A percentile compares a stretch with the other conserved stretches of the same genome.
phyloP scores from a whole-genome alignment of 257 asterid genomes.

The Eucommia ulmoides region DNA sequence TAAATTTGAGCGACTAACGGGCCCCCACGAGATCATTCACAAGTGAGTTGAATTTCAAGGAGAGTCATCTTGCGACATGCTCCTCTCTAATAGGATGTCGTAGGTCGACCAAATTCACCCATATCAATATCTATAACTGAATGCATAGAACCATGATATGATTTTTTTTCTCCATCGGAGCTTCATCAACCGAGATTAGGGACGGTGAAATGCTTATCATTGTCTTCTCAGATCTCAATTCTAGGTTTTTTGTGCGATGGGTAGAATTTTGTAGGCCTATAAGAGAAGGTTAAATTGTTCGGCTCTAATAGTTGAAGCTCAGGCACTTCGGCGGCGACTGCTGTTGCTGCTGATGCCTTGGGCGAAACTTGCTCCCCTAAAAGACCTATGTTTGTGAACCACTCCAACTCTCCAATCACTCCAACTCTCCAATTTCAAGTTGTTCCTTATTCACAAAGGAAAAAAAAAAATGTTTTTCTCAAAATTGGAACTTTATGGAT shows the following conservation, averaged over 20 bases:
- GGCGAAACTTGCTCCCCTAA: constrained; percentile 40
- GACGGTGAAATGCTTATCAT: constrained; percentile 65
- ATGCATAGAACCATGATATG: background rate
- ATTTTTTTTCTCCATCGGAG: background rate
- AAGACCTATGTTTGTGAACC: constrained; percentile 54
- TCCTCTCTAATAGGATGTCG: too few species aligned
- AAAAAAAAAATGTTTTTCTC: too few species aligned
- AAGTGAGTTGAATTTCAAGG: too few species aligned
- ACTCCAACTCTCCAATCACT: constrained; percentile 63
- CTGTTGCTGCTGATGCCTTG: constrained; percentile 36
- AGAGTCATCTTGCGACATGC: too few species aligned
- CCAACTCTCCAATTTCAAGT: too few species aligned
- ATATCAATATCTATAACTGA: too few species aligned
- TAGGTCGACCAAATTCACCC: too few species aligned
- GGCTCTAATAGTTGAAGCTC: constrained; percentile 49
- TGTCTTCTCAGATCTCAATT: constrained; percentile 45
- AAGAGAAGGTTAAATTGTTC: constrained; percentile 18
- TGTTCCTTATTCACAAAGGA: constrained; percentile 67
- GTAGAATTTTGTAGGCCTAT: constrained; percentile 24
- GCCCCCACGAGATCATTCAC: too few species aligned
- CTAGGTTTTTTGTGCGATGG: constrained; percentile 66
- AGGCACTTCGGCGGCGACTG: constrained; percentile 95
- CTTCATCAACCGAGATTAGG: constrained; percentile 79
- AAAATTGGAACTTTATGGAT: too few species aligned
- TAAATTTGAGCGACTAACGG: too few species aligned